These are phyloP conservation scores for Pseudonitzschia multiseries DNA, from an alignment of 108 stramenopile species.

Conservation along the genomic window DNA sequence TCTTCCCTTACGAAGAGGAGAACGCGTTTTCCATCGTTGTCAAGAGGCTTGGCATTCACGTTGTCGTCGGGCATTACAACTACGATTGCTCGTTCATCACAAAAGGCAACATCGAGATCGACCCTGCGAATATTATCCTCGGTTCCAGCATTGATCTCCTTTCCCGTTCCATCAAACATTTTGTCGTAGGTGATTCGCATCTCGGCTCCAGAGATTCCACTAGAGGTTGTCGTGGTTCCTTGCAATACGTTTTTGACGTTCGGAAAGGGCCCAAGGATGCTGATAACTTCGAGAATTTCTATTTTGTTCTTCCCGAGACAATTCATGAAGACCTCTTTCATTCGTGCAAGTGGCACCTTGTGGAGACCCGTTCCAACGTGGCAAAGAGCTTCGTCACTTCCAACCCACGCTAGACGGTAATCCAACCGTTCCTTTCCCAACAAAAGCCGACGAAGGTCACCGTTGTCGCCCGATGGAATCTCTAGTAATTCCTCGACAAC, in stretches of 20 bases:
- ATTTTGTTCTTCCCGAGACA: slow-evolving; percentile 48
- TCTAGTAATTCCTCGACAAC: slow-evolving; percentile 20
- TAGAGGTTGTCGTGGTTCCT: slow-evolving; percentile 46
- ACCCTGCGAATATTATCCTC: slow-evolving; percentile 64
- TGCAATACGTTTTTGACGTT: slow-evolving; percentile 78
- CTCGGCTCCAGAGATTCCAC: background rate
- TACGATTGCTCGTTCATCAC: slow-evolving; percentile 59
- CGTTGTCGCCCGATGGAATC: slow-evolving; percentile 11
- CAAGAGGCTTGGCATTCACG: slow-evolving; percentile 35
- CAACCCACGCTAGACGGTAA: slow-evolving; percentile 82
- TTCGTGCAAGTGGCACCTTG: slow-evolving; percentile 83
- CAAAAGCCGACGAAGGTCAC: slow-evolving; percentile 19
- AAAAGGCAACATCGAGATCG: slow-evolving; percentile 63
- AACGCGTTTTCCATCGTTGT: slow-evolving; percentile 50
- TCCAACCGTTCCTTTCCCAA: slow-evolving; percentile 20
- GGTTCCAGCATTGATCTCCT: slow-evolving; percentile 71
- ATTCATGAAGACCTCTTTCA: slow-evolving; percentile 79
- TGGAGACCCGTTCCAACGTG: slow-evolving; percentile 84
- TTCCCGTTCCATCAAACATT: slow-evolving; percentile 88
- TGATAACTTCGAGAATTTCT: slow-evolving; percentile 80
- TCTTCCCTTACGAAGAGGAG: slow-evolving; percentile 72
- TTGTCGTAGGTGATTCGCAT: slow-evolving; percentile 45
- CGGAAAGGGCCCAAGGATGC: slow-evolving; percentile 86
- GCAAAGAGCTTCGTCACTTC: slow-evolving; percentile 70
- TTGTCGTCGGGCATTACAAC: slow-evolving; percentile 33